A percentile compares a stretch with the other conserved stretches of the same genome.
These are phyloP conservation scores for Rhazya stricta DNA, from an alignment of 257 asterid genomes.

Conservation along the genomic window DNA sequence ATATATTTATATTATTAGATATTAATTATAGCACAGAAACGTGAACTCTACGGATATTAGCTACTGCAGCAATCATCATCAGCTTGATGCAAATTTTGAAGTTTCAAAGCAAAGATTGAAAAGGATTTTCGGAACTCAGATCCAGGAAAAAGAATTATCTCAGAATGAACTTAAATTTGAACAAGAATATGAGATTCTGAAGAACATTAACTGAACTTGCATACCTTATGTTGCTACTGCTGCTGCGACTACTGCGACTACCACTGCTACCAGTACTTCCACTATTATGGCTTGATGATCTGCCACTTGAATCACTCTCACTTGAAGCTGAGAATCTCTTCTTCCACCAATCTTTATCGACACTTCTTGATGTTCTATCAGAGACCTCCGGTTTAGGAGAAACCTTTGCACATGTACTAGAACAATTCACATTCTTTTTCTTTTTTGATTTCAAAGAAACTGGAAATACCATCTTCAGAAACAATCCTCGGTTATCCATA, in stretches of 20 bases:
- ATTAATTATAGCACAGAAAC: not conserved
- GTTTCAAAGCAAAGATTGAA: not conserved
- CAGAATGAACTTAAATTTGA: not conserved
- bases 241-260: conserved; percentile 20
- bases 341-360: conserved; percentile 84
- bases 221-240: conserved; percentile 19
- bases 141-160: not conserved
- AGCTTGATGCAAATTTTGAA: not conserved
- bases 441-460: conserved; percentile 37
- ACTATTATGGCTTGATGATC: conserved; percentile 29
- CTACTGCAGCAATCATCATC: not conserved
- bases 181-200: not conserved
- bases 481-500: conserved; percentile 46
- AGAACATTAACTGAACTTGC: not conserved
- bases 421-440: conserved; percentile 25
- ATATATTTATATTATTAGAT: too few relatives aligned
- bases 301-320: conserved; percentile 37
- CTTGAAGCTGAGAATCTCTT: conserved; percentile 47
- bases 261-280: conserved; percentile 30
- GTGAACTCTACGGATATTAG: not conserved
- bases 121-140: not conserved
- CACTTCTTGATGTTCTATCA: conserved; percentile 26
- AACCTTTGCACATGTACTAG: conserved; percentile 31
- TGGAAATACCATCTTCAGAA: conserved; percentile 62
- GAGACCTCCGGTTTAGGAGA: conserved; percentile 42